Percentiles rank a stretch among this genome's conserved stretches.
Evolutionary conservation across 495 filamentous ascomycete genomes (phyloP).

Genomic region (Antarctomyces pellizariae): DNA sequence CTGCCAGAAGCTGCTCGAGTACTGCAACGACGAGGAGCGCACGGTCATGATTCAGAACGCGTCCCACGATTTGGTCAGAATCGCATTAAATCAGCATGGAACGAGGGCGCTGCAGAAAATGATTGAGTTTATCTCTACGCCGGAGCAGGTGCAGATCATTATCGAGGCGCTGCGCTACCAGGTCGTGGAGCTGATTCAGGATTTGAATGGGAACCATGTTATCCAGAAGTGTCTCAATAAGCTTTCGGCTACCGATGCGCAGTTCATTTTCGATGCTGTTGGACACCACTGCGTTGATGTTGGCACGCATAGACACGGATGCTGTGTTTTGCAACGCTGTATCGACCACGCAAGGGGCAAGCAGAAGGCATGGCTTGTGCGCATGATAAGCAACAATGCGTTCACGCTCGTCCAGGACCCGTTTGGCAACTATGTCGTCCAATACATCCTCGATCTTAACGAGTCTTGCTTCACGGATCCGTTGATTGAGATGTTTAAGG

Average conservation of each 20-base stretch:
- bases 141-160: conserved; percentile 54
- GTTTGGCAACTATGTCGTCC: conserved; percentile 94
- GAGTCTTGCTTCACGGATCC: conserved; percentile 67
- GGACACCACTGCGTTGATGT: conserved; percentile 67
- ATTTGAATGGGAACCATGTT: conserved; percentile 94
- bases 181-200: conserved; percentile 85
- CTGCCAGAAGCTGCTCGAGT: conserved; percentile 90
- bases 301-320: conserved; percentile 92
- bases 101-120: conserved; percentile 95
- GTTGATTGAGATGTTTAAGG: conserved; percentile 50
- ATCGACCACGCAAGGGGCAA: conserved; percentile 85
- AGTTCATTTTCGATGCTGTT: conserved; percentile 93
- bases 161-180: conserved; percentile 51
- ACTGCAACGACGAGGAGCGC: conserved; percentile 78
- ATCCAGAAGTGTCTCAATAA: conserved; percentile 98
- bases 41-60: conserved; percentile 81
- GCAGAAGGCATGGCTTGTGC: conserved; percentile 71
- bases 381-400: conserved; percentile 61
- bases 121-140: conserved; percentile 84
- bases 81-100: conserved; percentile 90
- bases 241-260: conserved; percentile 51
- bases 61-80: conserved; percentile 58
- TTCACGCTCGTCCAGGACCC: conserved; percentile 79
- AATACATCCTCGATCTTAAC: conserved; percentile 88
- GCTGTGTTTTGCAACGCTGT: conserved; percentile 92